These are phyloP conservation scores for Rhynchosporium secalis DNA, from an alignment of 2,329 filamentous ascomycete species.

Conservation along the genomic window DNA sequence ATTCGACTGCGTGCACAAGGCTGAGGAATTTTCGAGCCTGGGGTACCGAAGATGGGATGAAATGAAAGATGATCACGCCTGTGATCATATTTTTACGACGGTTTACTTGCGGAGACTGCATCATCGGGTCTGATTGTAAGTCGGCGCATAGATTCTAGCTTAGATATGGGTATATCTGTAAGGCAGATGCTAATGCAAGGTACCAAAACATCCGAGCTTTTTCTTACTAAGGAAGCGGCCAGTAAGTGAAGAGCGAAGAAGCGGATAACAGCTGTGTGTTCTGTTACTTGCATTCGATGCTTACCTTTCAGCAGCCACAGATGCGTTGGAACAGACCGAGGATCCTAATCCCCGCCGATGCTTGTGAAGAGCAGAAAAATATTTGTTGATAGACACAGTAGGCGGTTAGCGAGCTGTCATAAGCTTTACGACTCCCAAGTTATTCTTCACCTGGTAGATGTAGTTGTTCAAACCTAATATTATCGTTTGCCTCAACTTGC, in stretches of 20 bases:
- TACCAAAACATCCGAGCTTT: not conserved
- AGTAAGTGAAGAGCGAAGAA: not conserved
- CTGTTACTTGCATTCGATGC: constrained; percentile 2
- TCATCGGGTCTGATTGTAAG: not conserved
- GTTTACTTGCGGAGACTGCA: not conserved
- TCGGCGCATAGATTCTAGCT: not conserved
- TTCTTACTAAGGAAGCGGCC: no score
- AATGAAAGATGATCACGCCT: no score
- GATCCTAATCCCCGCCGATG: not conserved
- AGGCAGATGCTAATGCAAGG: constrained; percentile 9
- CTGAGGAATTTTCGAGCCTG: not conserved
- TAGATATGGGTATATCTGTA: constrained; percentile 7
- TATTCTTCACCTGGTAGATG: not conserved
- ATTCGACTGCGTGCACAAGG: not conserved
- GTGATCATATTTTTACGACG: no score
- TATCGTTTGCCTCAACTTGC: constrained; percentile 4
- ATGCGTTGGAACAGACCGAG: constrained; percentile 4
- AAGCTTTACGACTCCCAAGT: not conserved
- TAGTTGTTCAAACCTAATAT: not conserved
- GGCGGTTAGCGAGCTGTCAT: constrained; percentile 2
- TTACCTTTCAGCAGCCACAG: constrained; percentile 9
- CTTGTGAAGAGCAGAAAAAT: not conserved
- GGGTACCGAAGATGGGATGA: not conserved
- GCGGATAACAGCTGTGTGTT: not conserved
- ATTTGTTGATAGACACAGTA: not conserved